These are phyloP conservation scores for Chaetomium fimeti DNA, from an alignment of 495 filamentous ascomycete genomes.

Conservation along the genomic window DNA sequence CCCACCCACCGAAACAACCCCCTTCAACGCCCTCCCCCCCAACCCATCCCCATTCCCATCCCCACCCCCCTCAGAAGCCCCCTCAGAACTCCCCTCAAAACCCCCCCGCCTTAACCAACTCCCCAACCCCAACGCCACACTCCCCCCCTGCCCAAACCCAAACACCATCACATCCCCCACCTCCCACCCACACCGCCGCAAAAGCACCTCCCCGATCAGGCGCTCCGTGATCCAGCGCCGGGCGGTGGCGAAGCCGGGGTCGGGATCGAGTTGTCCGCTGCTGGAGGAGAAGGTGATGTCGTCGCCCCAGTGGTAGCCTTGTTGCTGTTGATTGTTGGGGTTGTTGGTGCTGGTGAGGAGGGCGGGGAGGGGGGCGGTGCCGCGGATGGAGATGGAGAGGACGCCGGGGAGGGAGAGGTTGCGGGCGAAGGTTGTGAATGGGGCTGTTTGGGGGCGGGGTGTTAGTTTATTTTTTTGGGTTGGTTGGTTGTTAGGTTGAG, in stretches of 20 bases:
- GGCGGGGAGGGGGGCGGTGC: slow-evolving; percentile 69
- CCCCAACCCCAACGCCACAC: slow-evolving; percentile 63
- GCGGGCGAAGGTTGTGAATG: slow-evolving; percentile 71
- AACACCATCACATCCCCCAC: slow-evolving; percentile 69
- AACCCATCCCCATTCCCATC: slow-evolving; percentile 7
- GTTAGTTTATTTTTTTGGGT: background rate
- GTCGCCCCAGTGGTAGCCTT: slow-evolving; percentile 84
- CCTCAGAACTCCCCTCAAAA: slow-evolving; percentile 26
- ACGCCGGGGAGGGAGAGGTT: slow-evolving; percentile 80
- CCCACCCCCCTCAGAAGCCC: slow-evolving; percentile 24
- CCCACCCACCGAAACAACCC: slow-evolving; percentile 77
- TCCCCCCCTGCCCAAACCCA: slow-evolving; percentile 87
- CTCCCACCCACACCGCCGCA: slow-evolving; percentile 69
- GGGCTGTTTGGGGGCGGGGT: background rate
- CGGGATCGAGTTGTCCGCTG: slow-evolving; percentile 69
- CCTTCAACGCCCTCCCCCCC: slow-evolving; percentile 43
- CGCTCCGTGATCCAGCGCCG: slow-evolving; percentile 50
- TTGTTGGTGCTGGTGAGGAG: slow-evolving; percentile 13
- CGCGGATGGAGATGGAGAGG: slow-evolving; percentile 70
- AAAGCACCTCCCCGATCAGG: slow-evolving; percentile 60
- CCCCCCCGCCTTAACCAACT: slow-evolving; percentile 46
- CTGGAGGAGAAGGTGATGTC: slow-evolving; percentile 66
- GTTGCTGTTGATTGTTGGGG: slow-evolving; percentile 22
- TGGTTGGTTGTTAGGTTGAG: too few relatives aligned
- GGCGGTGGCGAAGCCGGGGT: slow-evolving; percentile 69